Evolutionary conservation across 345 rosid species (phyloP).

Genomic region (Citrus hindsii): DNA sequence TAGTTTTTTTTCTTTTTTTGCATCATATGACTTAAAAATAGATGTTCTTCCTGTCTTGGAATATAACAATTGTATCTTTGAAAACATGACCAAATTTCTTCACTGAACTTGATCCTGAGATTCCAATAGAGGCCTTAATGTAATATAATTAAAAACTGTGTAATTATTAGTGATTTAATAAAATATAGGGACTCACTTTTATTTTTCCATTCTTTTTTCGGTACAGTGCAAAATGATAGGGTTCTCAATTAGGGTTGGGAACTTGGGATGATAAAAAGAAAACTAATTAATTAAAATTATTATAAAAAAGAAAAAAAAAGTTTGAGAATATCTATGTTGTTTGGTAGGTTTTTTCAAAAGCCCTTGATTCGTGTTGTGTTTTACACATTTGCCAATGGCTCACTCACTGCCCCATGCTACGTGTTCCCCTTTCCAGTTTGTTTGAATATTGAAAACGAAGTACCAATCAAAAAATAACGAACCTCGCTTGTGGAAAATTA

Average conservation of each 20-base stretch:
- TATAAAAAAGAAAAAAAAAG: not conserved
- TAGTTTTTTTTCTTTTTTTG: too few species aligned
- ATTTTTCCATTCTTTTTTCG: not conserved
- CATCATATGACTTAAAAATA: too few species aligned
- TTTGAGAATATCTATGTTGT: constrained; percentile 3
- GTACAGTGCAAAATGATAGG: constrained; percentile 9
- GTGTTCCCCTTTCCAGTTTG: not conserved
- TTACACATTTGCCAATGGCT: not conserved
- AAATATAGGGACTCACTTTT: not conserved
- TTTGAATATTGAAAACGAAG: not conserved
- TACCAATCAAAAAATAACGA: not conserved
- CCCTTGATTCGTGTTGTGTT: not conserved
- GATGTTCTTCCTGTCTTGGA: too few species aligned
- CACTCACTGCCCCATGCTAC: not conserved
- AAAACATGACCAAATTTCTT: too few species aligned
- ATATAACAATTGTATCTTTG: too few species aligned
- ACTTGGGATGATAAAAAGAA: not conserved
- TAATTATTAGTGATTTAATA: not conserved
- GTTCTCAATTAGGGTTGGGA: constrained; percentile 22
- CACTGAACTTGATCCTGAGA: too few species aligned
- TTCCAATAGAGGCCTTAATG: not conserved
- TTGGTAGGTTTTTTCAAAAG: not conserved
- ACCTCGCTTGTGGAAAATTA: not conserved
- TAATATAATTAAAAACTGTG: not conserved
- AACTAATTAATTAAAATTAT: not conserved